Evolutionary conservation across 2,329 filamentous ascomycete genomes (phyloP).

Genomic region (Clarireedia sp.): DNA sequence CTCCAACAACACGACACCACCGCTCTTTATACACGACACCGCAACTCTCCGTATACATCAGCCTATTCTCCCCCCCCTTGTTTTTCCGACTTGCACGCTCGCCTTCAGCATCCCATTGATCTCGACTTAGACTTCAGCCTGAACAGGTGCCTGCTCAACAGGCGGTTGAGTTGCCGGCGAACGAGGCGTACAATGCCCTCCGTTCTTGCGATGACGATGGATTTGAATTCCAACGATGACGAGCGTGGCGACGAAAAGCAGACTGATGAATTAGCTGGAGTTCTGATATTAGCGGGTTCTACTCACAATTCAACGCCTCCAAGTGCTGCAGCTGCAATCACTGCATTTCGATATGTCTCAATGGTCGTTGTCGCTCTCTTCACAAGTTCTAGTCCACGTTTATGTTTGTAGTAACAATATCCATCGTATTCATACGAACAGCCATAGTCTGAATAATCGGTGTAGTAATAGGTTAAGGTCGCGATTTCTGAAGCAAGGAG

Average conservation of each 20-base stretch:
- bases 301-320: conserved; percentile 2
- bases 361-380: not conserved
- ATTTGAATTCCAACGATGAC: not conserved
- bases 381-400: not conserved
- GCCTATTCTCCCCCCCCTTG: too few species aligned
- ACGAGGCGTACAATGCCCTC: not conserved
- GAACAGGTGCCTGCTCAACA: not conserved
- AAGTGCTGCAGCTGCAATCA: conserved; percentile 1
- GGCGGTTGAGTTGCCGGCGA: not conserved
- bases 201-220: not conserved
- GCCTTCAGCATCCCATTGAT: too few species aligned
- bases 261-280: not conserved
- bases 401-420: conserved; percentile 1
- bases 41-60: too few species aligned
- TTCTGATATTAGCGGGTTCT: not conserved
- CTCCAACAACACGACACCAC: too few species aligned
- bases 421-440: not conserved
- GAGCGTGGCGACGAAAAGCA: not conserved
- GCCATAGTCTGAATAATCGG: not conserved
- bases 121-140: too few species aligned
- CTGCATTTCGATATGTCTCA: not conserved
- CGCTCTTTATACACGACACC: too few species aligned
- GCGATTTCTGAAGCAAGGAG: conserved; percentile 1
- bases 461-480: not conserved
- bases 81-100: too few species aligned